Evolutionary conservation across 2,329 filamentous ascomycete species (phyloP), one percentile per base, ranked within the genome.

Genomic region (Colletotrichum graminicola): DNA sequence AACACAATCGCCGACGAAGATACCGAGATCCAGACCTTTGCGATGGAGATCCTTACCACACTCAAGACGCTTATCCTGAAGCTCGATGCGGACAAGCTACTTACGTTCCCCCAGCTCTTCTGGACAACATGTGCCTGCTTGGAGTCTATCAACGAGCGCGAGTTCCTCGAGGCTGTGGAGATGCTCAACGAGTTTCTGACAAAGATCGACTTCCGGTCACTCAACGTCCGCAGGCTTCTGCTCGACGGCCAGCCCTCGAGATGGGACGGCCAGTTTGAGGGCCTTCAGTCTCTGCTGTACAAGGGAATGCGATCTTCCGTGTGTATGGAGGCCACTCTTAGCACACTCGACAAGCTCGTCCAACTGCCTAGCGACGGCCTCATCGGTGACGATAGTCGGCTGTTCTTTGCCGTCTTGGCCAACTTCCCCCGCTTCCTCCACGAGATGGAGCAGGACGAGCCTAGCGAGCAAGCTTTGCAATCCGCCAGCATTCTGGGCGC

Each of bases 1-100:
- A 99, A 98, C 80, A 99, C 96, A 0, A 96, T 99, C 76, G 95
- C 97, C 0, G 95, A 98, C 74, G 94, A 98, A 75, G 94, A 97
- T 77, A 89, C 91, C 0, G 95, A 98, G 81, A 97, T 98, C 65
- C 94, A 98, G 77, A 95, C 94, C 0, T 99, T 99, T 77, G 97
- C 96, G 0, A 95, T 98, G 92, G 97, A 99, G 79, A 98, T 99
- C 68, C 82, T 99, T 64, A 98, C 95, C 0, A 99, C 97, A 0
- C 81, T 99, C 62, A 95, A 97, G 78, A 94, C 94, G 0, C 92
- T 99, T 55, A 97, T 99, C 68, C 89, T 91, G 75, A 96, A 95
- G 66, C 84, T 98, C 36, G 91, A 95, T 26, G 87, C 92, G 0
- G 89, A 92, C 47, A 92, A 95, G 78, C 86, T 99, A 2, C 82